Base-by-base conservation (phyloP, 768 basidiomycete species). In the Rhodotorula taiwanensis region DNA sequence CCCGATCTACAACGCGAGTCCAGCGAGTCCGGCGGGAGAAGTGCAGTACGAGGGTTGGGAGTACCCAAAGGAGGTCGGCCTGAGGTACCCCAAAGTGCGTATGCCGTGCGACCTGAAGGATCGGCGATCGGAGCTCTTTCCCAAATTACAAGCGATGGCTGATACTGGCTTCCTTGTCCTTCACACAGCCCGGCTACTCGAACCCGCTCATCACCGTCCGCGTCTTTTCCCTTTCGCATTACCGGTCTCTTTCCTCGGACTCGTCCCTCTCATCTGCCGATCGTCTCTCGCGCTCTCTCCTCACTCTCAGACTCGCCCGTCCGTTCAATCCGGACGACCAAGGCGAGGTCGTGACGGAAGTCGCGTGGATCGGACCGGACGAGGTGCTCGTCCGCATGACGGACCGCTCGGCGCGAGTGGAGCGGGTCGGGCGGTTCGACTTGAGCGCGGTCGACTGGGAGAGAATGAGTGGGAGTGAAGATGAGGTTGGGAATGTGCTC, bases 131-230 rank as follows among this genome's bases (percentile, higher is more conserved):
- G n/a, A 41, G 11, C 11, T 18, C 18, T 41, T 41, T 23, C 50
- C 33, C 30, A 20, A 47, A 27, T 5, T 25, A 27, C 13, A 20
- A 47, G 55, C 18, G 23, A 13, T 23, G 13, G 14, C 10, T 39
- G 16, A 16, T 39, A 9, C 36, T 16, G 36, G 36, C 7, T 21
- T 43, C 7, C 42, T 11, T 43, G 42, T 43, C 42, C 15, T 16
- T 11, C 72, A 31, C 21, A 8, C 50, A 62, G 57, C 45, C 69
- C 21, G 69, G 69, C 5, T 78, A 76, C 66, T 77, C 83, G 49
- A 99, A 98, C 74, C 95, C 95, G 13, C 77, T 88, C 34, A 91
- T 91, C 47, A 81, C 83, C 7, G 81, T 87, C 33, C 84, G 87
- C 72, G 82, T 95, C 45, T 97, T 95, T 74, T 86, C 91, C 68